Evolutionary conservation across 2,329 filamentous ascomycete species (phyloP).

Genomic region (Aspergillus udagawae): DNA sequence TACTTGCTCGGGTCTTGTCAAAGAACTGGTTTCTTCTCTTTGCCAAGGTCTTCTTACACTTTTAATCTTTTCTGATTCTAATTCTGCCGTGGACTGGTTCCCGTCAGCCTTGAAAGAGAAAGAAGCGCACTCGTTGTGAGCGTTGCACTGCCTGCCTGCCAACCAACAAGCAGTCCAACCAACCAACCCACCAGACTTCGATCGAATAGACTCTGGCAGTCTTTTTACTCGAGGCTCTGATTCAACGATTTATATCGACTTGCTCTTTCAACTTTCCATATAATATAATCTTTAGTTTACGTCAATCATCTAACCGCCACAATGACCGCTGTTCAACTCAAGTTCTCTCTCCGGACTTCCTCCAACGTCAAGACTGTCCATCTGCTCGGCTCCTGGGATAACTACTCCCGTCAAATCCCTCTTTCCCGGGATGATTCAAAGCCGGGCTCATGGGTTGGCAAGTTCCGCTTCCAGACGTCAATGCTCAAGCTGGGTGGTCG

Average conservation of each 20-base stretch:
- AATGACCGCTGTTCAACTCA: slow-evolving; percentile 91
- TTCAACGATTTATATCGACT: slow-evolving; percentile 8
- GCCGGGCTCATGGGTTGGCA: slow-evolving; percentile 89
- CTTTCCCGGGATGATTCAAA: slow-evolving; percentile 87
- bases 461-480: slow-evolving; percentile 87
- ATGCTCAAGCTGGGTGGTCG: slow-evolving; percentile 83
- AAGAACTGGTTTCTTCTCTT: slow-evolving; percentile 4
- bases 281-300: slow-evolving; percentile 30
- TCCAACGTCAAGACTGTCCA: slow-evolving; percentile 96
- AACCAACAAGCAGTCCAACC: slow-evolving; percentile 14
- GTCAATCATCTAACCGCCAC: slow-evolving; percentile 33
- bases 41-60: slow-evolving; percentile 3
- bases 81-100: slow-evolving; percentile 33
- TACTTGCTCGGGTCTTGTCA: slow-evolving; percentile 8
- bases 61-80: slow-evolving; percentile 17
- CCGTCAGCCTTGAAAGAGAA: slow-evolving; percentile 16
- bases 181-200: slow-evolving; percentile 8
- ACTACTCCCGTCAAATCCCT: slow-evolving; percentile 90
- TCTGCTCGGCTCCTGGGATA: slow-evolving; percentile 96
- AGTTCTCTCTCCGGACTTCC: slow-evolving; percentile 93
- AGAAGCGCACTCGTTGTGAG: slow-evolving; percentile 13
- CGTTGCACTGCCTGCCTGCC: slow-evolving; percentile 11
- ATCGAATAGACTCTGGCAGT: slow-evolving; percentile 28
- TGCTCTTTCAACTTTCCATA: slow-evolving; percentile 19
- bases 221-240: slow-evolving; percentile 13